phyloP scores from a whole-genome alignment of 139 green algal genomes.

The Micractinium sp. region DNA sequence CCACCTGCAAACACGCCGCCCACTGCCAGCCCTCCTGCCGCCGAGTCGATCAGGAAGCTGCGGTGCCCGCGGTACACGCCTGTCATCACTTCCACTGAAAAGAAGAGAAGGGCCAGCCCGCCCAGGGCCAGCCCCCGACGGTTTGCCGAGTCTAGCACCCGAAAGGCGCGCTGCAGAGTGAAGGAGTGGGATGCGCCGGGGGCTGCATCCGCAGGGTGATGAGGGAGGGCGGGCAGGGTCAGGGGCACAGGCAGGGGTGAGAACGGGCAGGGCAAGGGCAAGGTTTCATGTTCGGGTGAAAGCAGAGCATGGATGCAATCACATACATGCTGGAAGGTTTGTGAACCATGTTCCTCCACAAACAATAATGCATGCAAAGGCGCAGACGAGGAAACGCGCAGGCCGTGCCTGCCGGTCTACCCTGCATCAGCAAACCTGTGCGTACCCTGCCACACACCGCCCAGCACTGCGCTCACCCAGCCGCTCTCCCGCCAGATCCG shows the following conservation, averaged over 20 bases:
- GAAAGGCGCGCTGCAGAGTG: background rate
- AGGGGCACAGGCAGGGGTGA: background rate
- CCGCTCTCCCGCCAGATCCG: background rate
- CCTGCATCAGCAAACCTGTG: background rate
- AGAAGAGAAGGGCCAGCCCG: background rate
- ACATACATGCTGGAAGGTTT: background rate
- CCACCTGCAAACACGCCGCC: background rate
- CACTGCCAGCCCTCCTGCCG: background rate
- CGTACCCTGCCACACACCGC: background rate
- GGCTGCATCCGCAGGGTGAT: background rate
- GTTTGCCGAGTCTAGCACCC: background rate
- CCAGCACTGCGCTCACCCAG: background rate
- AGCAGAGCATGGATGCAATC: background rate
- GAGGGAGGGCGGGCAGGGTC: background rate
- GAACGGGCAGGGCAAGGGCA: background rate
- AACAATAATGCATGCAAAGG: too few relatives aligned
- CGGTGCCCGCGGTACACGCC: background rate
- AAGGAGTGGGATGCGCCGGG: background rate
- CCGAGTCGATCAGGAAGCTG: background rate
- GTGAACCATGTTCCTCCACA: background rate
- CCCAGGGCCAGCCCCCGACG: background rate
- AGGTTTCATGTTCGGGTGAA: background rate
- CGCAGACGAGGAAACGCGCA: too few relatives aligned
- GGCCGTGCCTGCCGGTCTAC: background rate
- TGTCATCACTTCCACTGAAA: background rate